Evolutionary conservation across 495 filamentous ascomycete species (phyloP).

Genomic region (Trichoderma virens): DNA sequence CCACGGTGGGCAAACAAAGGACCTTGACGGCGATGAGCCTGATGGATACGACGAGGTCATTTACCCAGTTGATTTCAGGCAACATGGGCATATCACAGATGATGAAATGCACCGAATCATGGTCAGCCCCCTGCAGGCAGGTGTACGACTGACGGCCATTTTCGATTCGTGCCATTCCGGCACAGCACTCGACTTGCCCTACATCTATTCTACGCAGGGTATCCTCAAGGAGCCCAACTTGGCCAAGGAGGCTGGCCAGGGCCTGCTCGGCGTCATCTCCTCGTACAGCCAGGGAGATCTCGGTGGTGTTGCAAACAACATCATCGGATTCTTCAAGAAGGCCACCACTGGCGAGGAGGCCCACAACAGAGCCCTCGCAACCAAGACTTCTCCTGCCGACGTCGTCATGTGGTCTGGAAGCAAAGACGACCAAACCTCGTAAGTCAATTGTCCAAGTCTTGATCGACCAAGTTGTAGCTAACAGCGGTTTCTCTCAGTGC

Average conservation of each 20-base stretch:
- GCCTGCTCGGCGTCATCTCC: conserved; percentile 80
- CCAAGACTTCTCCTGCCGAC: conserved; percentile 91
- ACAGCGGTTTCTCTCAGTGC: conserved; percentile 37
- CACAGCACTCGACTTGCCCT: conserved; percentile 90
- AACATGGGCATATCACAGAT: conserved; percentile 89
- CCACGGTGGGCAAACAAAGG: conserved; percentile 94
- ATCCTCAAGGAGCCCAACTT: conserved; percentile 97
- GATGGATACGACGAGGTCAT: conserved; percentile 98
- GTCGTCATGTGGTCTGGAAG: conserved; percentile 97
- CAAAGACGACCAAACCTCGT: conserved; percentile 94
- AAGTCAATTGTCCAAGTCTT: conserved; percentile 35
- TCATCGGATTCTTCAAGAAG: conserved; percentile 89
- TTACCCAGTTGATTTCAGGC: conserved; percentile 91
- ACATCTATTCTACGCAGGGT: conserved; percentile 92
- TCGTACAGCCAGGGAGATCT: conserved; percentile 88
- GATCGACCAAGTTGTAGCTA: neutral
- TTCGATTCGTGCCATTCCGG: conserved; percentile 99
- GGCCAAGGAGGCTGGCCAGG: conserved; percentile 94
- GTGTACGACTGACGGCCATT: conserved; percentile 90
- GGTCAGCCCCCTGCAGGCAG: conserved; percentile 72
- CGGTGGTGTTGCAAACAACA: conserved; percentile 68
- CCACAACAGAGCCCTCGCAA: conserved; percentile 69
- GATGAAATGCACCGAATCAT: conserved; percentile 99
- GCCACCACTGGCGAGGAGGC: conserved; percentile 77
- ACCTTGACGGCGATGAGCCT: conserved; percentile 88